A percentile compares a stretch with the other conserved stretches of the same genome.
Conservation (phyloP, 75 land plant species). For the Cupressus sempervirens region DNA sequence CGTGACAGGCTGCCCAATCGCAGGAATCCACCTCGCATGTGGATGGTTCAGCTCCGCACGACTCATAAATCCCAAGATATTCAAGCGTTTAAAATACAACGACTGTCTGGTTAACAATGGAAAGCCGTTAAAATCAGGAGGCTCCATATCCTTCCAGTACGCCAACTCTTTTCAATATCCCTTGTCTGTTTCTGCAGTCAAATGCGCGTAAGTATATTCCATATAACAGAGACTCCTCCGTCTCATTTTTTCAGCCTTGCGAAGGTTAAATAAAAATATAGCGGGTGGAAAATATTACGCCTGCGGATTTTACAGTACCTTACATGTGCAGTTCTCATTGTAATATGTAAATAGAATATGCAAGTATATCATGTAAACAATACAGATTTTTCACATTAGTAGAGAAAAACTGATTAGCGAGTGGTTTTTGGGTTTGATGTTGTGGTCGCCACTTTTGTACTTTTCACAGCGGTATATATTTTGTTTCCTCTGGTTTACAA, state of each 20-base stretch:
- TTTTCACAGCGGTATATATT: no score
- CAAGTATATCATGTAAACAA: not conserved
- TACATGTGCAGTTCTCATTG: no score
- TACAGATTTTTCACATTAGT: not conserved
- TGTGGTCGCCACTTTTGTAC: no score
- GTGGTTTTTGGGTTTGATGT: no score
- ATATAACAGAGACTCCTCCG: not conserved
- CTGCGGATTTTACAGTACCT: not conserved
- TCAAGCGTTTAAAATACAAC: conserved; percentile 51
- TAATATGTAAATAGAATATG: not conserved
- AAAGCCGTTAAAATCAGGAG: conserved; percentile 34
- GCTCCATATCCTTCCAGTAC: conserved; percentile 52
- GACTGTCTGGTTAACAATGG: conserved; percentile 74
- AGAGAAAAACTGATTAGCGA: not conserved
- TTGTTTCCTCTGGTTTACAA: no score
- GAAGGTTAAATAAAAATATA: not conserved
- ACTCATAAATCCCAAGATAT: conserved; percentile 59
- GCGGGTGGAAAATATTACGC: no score
- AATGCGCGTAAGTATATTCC: conserved; percentile 1
- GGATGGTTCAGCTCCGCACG: no score
- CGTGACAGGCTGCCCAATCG: no score
- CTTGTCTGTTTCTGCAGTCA: conserved; percentile 40
- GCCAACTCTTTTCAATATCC: conserved; percentile 64
- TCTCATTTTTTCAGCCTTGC: not conserved
- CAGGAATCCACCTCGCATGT: no score